A percentile compares a stretch with the other conserved stretches of the same genome.
Conservation (phyloP, 2,329 filamentous ascomycete genomes). For the Domatiomyces globalis region DNA sequence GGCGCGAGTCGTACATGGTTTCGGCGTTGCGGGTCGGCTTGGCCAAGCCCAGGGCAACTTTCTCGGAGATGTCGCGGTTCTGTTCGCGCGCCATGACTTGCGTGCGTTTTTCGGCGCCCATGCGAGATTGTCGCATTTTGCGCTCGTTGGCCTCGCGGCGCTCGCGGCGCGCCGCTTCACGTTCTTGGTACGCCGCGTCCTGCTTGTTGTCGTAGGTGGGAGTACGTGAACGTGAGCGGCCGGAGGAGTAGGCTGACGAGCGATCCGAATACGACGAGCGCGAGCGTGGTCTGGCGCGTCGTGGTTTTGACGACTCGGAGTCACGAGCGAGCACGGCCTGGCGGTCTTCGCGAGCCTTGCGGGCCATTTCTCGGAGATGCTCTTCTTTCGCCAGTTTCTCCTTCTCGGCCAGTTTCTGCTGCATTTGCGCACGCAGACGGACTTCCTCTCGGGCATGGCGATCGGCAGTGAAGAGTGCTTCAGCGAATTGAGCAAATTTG, state of each 20-base stretch:
- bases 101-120: constrained; percentile 83
- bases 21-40: constrained; percentile 88
- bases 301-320: constrained; percentile 20
- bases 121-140: constrained; percentile 80
- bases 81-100: constrained; percentile 92
- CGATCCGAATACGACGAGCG: constrained; percentile 29
- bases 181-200: constrained; percentile 59
- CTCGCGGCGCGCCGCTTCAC: constrained; percentile 65
- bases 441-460: constrained; percentile 92
- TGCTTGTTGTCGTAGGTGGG: neutral
- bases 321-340: constrained; percentile 30
- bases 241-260: constrained; percentile 33
- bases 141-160: constrained; percentile 69
- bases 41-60: constrained; percentile 82
- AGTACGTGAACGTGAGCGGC: neutral
- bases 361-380: constrained; percentile 69
- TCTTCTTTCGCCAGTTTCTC: constrained; percentile 93
- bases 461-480: constrained; percentile 87
- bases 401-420: constrained; percentile 90
- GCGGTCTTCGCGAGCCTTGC: constrained; percentile 79
- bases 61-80: constrained; percentile 92
- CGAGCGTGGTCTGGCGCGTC: constrained; percentile 16
- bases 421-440: constrained; percentile 81
- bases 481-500: constrained; percentile 92
- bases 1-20: constrained; percentile 88